These are phyloP conservation scores for Fusarium haematococcum DNA, from an alignment of 2,329 filamentous ascomycete species.

Conservation along the genomic window DNA sequence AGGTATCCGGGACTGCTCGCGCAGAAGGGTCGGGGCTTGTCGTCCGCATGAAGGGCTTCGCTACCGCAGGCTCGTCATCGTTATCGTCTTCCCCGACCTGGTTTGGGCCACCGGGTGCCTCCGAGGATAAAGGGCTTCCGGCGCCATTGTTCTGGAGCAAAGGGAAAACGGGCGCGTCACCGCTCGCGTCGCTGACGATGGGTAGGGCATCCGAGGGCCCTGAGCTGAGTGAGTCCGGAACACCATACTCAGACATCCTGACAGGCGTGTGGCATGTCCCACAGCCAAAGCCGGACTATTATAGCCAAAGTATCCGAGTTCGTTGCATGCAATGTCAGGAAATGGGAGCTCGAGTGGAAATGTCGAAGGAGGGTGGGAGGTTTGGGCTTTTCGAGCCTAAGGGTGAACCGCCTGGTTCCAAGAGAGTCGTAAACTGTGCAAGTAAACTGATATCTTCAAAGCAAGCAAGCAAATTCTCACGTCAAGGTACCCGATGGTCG, in stretches of 20 bases:
- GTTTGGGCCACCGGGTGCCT: constrained; percentile 39
- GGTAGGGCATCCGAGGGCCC: constrained; percentile 28
- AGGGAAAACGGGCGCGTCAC: constrained; percentile 49
- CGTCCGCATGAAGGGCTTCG: constrained; percentile 68
- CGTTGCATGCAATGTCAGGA: constrained; percentile 4
- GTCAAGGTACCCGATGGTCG: constrained; percentile 1
- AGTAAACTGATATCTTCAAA: not conserved
- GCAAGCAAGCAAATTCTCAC: not conserved
- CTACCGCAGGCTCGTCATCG: constrained; percentile 69
- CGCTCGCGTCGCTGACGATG: constrained; percentile 27
- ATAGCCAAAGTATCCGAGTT: not conserved
- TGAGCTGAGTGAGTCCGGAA: constrained; percentile 38
- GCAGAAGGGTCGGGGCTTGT: constrained; percentile 61
- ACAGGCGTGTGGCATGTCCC: constrained; percentile 18
- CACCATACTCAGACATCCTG: constrained; percentile 44
- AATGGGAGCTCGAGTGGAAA: not conserved
- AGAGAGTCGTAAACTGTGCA: not conserved
- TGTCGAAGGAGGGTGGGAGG: not conserved
- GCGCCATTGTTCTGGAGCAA: constrained; percentile 52
- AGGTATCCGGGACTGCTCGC: constrained; percentile 45
- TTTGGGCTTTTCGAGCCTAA: not conserved
- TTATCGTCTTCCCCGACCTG: constrained; percentile 61
- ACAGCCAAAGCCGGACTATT: constrained; percentile 7
- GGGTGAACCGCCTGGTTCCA: not conserved
- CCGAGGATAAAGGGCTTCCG: constrained; percentile 42